Base-by-base conservation (phyloP, 306 rosid genomes). In the Glycyrrhiza uralensis region DNA sequence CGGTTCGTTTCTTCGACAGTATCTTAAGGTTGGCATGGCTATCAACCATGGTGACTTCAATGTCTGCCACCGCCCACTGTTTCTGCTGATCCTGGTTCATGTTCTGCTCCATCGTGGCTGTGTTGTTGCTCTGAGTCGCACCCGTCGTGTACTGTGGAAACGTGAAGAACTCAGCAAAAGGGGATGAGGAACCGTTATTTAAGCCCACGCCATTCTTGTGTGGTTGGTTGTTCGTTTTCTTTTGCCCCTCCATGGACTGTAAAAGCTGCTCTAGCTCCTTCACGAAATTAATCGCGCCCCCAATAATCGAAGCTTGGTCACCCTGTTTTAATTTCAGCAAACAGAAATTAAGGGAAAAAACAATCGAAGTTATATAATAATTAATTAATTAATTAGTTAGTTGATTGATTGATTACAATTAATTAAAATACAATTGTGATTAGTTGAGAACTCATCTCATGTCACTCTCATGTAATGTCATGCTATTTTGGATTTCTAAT, bases 291-390 rank as follows among this genome's bases (percentile, higher is more conserved):
- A 94, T 91, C 3, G 98, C 96, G 0, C 98, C 98, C 12, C 98
- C 98, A 82, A 94, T 79, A 32, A 91, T 89, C 18, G 98, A 94
- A 1, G 98, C 98, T 74, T 94, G 98, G 59, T 94, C 98, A 18
- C 98, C 96, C 98, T 93, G 76, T 39, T 77, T 64, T 36, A 0
- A 8, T 29, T 6, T 18, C 7, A 49, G 7, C 4, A 5, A 22
- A 59, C 20, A 26, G 41, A 77, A 67, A 8, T 14, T 11, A 20
- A 22, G n/a, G 22, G 18, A 38, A 19, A 22, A 17, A 2, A 4
- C 11, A 15, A 1, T 32, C 5, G 5, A 55, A 55, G 36, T 6
- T 39, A 54, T n/a, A 26, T 15, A 20, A 56, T 56, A 56, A 6
- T 29, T 45, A 26, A 57, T 28, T 58, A 23, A 38, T 26, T 24